Base-by-base conservation (phyloP, 495 filamentous ascomycete genomes). In the Aspergillus sparsus region DNA sequence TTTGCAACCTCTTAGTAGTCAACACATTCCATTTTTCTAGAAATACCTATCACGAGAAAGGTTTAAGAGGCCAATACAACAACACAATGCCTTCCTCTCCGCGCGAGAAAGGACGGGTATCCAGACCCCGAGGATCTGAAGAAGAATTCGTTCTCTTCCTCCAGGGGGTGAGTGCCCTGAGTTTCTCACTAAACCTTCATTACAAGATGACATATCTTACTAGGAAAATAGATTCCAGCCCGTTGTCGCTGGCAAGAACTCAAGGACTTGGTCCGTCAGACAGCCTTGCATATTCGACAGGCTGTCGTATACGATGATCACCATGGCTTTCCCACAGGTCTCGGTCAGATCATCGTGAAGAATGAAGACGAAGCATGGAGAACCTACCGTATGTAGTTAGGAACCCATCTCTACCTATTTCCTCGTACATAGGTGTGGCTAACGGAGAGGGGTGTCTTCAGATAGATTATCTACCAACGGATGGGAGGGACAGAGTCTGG, bases 231-330 rank as follows among this genome's bases (percentile, higher is more conserved):
- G 77, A 75, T 80, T 53, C 76, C 77, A 41, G 62, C 75, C 7
- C 77, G 79, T 47, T 80, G 77, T 46, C 77, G 77, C 52, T 80
- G 77, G 77, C 77, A 80, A 65, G 77, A 80, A 65, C 58, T 80
- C 34, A 80, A 80, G 55, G 77, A 80, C 53, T 60, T 80, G 7
- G 73, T 80, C 18, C 77, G 77, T 13, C 76, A 80, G 57, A 79
- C 76, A 9, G 76, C 77, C 15, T 53, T 74, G 39, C 77, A 80
- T 62, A 79, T 80, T 49, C 74, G 77, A 9, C 77, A 80, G 53
- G 77, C 77, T 6, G 76, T 80, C 3, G 77, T 80, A 35, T 80
- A 80, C 47, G 77, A 80, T 64, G 77, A 80, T 49, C 71, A 62
- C 33, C 72, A 80, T 58, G 77, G 77, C 3, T 75, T 75, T 50